Percentiles rank a stretch among this genome's conserved stretches.
Evolutionary conservation across 768 basidiomycete species (phyloP).

Genomic region (Podaxis mareebaensis): DNA sequence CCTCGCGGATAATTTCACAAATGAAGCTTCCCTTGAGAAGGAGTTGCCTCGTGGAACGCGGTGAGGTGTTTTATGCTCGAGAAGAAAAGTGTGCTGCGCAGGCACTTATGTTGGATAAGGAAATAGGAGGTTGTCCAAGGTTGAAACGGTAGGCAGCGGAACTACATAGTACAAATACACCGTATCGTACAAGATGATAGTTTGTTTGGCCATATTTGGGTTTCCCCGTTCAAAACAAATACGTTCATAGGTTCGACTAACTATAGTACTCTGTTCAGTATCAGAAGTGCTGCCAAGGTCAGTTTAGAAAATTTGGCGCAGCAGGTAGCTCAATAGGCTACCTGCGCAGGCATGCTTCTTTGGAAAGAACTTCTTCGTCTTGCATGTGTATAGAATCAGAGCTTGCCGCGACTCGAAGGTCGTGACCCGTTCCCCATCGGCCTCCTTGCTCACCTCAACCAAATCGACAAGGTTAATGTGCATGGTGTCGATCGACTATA

Average conservation of each 20-base stretch:
- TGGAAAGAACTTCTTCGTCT: conserved; percentile 28
- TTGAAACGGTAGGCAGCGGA: no score
- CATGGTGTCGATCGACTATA: conserved; percentile 24
- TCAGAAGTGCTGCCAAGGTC: neutral
- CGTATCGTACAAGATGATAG: no score
- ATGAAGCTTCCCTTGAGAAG: neutral
- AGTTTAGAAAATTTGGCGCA: conserved; percentile 24
- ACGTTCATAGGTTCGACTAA: neutral
- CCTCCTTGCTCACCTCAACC: conserved; percentile 8
- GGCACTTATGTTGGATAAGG: neutral
- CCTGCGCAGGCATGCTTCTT: conserved; percentile 26
- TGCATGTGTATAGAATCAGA: conserved; percentile 29
- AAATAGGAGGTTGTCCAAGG: neutral
- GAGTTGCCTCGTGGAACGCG: neutral
- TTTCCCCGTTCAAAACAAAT: neutral
- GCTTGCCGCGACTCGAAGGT: conserved; percentile 24
- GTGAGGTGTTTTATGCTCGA: neutral
- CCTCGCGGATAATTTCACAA: neutral
- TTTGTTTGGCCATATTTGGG: no score
- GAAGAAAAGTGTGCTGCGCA: neutral
- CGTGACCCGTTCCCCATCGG: conserved; percentile 9
- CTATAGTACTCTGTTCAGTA: neutral
- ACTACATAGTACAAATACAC: neutral
- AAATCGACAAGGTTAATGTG: conserved; percentile 37
- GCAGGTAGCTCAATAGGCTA: conserved; percentile 26